Conservation (phyloP, 208 protist species). For the Acanthamoeba royreba region DNA sequence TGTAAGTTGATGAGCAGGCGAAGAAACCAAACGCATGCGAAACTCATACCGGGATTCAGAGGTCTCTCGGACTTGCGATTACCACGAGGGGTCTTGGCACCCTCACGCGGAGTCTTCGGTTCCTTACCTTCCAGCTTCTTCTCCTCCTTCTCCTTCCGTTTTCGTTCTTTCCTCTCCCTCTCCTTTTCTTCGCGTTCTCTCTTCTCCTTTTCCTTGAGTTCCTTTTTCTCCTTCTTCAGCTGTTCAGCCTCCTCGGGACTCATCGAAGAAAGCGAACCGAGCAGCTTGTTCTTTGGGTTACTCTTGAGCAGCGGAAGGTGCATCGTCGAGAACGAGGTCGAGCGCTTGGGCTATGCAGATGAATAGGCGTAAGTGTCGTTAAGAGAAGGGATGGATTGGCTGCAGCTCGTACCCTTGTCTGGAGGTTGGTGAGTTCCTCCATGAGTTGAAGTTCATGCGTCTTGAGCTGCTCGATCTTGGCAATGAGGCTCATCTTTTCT, state of each 20-base stretch:
- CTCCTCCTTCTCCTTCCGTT: background rate
- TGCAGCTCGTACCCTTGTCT: background rate
- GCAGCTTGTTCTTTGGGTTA: background rate
- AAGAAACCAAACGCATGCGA: background rate
- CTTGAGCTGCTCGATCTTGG: conserved; percentile 7
- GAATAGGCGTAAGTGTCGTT: background rate
- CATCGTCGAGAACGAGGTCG: background rate
- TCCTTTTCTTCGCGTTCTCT: too few relatives aligned
- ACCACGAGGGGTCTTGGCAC: too few relatives aligned
- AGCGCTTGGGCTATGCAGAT: background rate
- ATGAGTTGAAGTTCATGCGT: background rate
- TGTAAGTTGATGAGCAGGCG: background rate
- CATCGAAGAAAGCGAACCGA: background rate
- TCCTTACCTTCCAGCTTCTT: background rate
- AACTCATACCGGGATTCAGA: background rate
- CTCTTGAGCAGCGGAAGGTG: background rate
- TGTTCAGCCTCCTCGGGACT: background rate
- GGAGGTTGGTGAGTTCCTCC: background rate
- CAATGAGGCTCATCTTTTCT: background rate
- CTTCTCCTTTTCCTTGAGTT: background rate
- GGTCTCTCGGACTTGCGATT: too few relatives aligned
- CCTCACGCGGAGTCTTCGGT: background rate
- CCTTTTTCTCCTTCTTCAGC: background rate
- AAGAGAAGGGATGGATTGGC: background rate
- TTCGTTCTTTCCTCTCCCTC: background rate